Base-by-base conservation (phyloP, 192 early-diverging fungal genomes). In the Backusella psychrophila region DNA sequence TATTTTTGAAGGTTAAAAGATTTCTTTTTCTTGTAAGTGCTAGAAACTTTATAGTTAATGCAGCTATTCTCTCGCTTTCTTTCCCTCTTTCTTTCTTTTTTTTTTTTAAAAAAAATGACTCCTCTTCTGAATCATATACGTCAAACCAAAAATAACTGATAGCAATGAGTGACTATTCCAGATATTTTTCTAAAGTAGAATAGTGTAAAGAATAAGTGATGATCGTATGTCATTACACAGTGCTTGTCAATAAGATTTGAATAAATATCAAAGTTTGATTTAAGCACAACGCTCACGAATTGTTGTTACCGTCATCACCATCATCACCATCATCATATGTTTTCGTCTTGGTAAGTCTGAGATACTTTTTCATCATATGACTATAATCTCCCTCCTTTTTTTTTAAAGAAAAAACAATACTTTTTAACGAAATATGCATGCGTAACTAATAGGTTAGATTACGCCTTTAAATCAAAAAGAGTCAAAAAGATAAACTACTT, bases 301-400 rank as follows among this genome's bases (percentile, higher is more conserved):
- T 17, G 17, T 49, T 49, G 19, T 49, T 49, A 49, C n/a, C 46
- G 46, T 49, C 46, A 49, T 49, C n/a, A 49, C 1, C 31, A 33
- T 33, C 33, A 33, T 19, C 17, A 26, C 9, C 21, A 29, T 21
- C n/a, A 56, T 63, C 56, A 63, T 63, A 29, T 63, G 26, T 63
- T 21, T 59, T 59, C 9, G 21, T 63, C 26, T 63, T 63, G 26
- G 11, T 14, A 29, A 63, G 26, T 23, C 21, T 29, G 56, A 63
- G 23, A 4, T 15, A 63, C 23, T 63, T 63, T 0, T 63, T 0
- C 56, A 63, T 63, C 56, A 63, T 63, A 63, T 63, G 56, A 63
- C 12, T 56, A 56, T 63, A 63, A 63, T 63, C 23, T 63, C 56
- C 56, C 56, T 63, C 56, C 56, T 63, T 63, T 63, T 63, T 49